A percentile compares a stretch with the other conserved stretches of the same genome.
Evolutionary conservation across 1,284 basidiomycete species (phyloP).

Genomic region (Rhodotorula mucilaginosa): DNA sequence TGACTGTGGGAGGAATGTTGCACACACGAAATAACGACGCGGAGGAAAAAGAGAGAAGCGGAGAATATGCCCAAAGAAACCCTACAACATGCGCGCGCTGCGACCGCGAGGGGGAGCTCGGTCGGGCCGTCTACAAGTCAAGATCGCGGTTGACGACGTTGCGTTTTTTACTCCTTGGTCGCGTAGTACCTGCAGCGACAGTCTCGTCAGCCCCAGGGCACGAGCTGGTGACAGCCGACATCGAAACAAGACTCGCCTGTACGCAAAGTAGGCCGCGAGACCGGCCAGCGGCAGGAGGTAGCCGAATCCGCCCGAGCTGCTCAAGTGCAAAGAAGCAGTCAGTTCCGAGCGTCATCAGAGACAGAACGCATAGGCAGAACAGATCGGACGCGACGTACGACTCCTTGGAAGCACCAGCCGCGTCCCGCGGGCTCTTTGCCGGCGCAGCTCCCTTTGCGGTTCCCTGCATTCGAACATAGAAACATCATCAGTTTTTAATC

Average conservation of each 20-base stretch:
- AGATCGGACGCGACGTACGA: background rate
- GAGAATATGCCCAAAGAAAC: constrained; percentile 1
- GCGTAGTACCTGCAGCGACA: constrained; percentile 10
- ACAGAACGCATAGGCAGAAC: background rate
- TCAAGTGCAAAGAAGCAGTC: background rate
- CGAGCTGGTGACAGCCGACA: background rate
- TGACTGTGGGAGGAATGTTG: background rate
- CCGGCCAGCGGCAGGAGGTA: constrained; percentile 73
- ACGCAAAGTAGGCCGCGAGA: constrained; percentile 76
- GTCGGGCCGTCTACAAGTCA: background rate
- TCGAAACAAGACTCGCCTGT: constrained; percentile 23
- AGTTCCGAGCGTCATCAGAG: accelerated
- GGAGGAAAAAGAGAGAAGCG: background rate
- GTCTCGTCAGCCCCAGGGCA: background rate
- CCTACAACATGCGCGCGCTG: background rate
- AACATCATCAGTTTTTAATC: background rate
- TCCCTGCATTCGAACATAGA: background rate
- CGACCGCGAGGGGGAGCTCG: background rate
- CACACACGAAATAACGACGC: background rate
- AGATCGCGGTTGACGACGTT: background rate
- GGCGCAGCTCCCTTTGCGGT: constrained; percentile 10
- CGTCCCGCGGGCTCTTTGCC: constrained; percentile 13
- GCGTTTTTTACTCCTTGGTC: constrained; percentile 1
- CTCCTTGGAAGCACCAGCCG: constrained; percentile 1
- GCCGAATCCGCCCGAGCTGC: constrained; percentile 58